Evolutionary conservation across 306 rosid species (phyloP).

Genomic region (Casuarina cunninghamiana): DNA sequence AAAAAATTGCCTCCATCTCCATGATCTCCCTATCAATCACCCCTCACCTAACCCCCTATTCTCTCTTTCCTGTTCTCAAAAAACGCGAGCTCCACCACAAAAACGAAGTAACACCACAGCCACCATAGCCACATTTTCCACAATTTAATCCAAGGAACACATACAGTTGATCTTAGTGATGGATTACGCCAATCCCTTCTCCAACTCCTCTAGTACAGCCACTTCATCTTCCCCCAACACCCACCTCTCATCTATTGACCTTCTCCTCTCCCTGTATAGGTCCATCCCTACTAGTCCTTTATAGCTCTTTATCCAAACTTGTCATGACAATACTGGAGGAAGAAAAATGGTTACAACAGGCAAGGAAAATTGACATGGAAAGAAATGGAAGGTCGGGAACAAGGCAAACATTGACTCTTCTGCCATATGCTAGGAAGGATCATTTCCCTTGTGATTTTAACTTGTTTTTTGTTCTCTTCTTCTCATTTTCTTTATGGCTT

Average conservation of each 20-base stretch:
- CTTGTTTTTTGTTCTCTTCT: constrained; percentile 19
- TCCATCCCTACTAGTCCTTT: constrained; percentile 78
- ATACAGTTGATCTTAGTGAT: constrained; percentile 77
- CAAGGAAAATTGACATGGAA: constrained; percentile 95
- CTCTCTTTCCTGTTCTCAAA: constrained; percentile 4
- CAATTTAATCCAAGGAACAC: constrained; percentile 46
- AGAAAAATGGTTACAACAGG: constrained; percentile 90
- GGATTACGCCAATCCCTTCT: constrained; percentile 78
- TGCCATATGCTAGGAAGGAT: constrained; percentile 87
- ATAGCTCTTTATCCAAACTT: constrained; percentile 69
- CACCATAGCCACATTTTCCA: constrained; percentile 45
- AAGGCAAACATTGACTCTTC: constrained; percentile 93
- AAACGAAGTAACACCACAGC: constrained; percentile 8
- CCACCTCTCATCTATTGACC: constrained; percentile 61
- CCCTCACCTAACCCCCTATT: constrained; percentile 10
- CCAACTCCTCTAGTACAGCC: constrained; percentile 90
- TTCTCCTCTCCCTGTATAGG: constrained; percentile 60
- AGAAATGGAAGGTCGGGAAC: constrained; percentile 94
- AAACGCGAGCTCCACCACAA: constrained; percentile 9
- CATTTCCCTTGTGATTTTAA: constrained; percentile 89
- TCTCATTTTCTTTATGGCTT: constrained; percentile 36
- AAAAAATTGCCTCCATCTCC: too few relatives aligned
- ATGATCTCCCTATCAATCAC: too few relatives aligned
- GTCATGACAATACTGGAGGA: constrained; percentile 45
- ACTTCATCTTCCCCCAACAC: constrained; percentile 55